Base-by-base conservation (phyloP, 2,329 filamentous ascomycete species). In the Colletotrichum musae region DNA sequence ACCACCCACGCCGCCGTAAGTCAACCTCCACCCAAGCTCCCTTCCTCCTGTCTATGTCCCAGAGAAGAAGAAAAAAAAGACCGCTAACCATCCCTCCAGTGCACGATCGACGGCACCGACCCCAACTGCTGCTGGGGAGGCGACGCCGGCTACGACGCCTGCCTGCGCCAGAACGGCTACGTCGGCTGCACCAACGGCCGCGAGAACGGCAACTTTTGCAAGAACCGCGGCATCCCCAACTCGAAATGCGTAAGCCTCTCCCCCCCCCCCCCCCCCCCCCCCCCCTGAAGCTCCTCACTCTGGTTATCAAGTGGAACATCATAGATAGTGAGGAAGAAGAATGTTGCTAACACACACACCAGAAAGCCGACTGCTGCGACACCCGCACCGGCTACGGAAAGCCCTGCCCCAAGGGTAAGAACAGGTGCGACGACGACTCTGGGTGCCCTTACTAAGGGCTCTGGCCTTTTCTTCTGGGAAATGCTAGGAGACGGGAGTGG, bases 121-220 rank as follows among this genome's bases (percentile, higher is more conserved):
- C 28, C 57, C 45, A 50, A 59, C 57, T 59, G 57, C 28, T 59
- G 57, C 43, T 59, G 45, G 57, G 57, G 57, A 50, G 57, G 57
- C 10, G 43, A 48, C 7, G 16, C 41, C 15, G 57, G 45, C n/a
- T 50, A 16, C 10, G 57, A 59, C 7, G 57, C 57, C 57, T 59
- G 57, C 45, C 15, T n/a, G 9, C 57, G 57, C 45, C 57, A 59
- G n/a, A 59, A 59, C 26, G 57, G 57, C 45, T 48, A 48, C 45
- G 24, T 36, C n/a, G 57, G 57, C 9, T 59, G 57, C n/a, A 41
- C 39, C n/a, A 21, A 50, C 5, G 57, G 45, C 10, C n/a, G 18
- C 7, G 57, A 59, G n/a, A n/a, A 1, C 26, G 26, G 26, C 24
- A 59, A 60, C 21, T 51, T 60, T 13, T 60, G 58, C 6, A 60